A percentile compares a stretch with the other conserved stretches of the same genome.
These are phyloP conservation scores for Albifimbria verrucaria DNA, from an alignment of 2,329 filamentous ascomycete species.

Conservation along the genomic window DNA sequence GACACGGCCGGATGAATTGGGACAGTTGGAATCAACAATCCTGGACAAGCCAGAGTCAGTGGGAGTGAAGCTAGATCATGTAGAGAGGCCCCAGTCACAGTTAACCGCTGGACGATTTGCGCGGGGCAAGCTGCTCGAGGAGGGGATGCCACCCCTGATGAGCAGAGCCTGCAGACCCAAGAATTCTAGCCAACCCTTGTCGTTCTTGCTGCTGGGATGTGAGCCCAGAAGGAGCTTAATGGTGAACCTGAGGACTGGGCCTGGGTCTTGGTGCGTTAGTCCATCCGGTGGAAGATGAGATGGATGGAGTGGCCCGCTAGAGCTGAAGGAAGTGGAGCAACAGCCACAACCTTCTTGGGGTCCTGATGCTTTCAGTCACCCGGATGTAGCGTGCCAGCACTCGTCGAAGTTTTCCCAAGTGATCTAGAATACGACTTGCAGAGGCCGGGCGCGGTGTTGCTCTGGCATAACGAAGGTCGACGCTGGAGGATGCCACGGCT, in stretches of 20 bases:
- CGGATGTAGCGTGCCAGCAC: not conserved
- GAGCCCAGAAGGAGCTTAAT: constrained; percentile 1
- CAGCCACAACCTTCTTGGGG: not conserved
- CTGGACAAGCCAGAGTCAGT: not conserved
- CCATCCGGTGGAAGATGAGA: not conserved
- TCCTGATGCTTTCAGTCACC: not conserved
- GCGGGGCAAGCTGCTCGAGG: not conserved
- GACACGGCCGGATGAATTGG: not conserved
- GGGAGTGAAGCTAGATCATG: not conserved
- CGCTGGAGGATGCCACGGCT: too few species aligned
- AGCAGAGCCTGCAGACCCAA: not conserved
- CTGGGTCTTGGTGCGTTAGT: not conserved
- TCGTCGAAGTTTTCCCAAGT: not conserved
- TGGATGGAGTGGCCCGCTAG: constrained; percentile 1
- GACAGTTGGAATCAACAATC: not conserved
- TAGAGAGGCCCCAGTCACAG: not conserved
- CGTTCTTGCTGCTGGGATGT: not conserved
- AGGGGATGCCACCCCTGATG: not conserved
- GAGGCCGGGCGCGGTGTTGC: too few species aligned
- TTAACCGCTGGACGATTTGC: not conserved
- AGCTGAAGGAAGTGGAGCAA: constrained; percentile 3
- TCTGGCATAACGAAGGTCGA: too few species aligned
- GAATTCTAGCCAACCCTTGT: not conserved
- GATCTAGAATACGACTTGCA: too few species aligned
- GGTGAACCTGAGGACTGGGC: constrained; percentile 1